Percentiles rank a stretch among this genome's conserved stretches.
These are phyloP conservation scores for Selaginella tamariscina DNA, from an alignment of 75 land plant genomes.

Conservation along the genomic window DNA sequence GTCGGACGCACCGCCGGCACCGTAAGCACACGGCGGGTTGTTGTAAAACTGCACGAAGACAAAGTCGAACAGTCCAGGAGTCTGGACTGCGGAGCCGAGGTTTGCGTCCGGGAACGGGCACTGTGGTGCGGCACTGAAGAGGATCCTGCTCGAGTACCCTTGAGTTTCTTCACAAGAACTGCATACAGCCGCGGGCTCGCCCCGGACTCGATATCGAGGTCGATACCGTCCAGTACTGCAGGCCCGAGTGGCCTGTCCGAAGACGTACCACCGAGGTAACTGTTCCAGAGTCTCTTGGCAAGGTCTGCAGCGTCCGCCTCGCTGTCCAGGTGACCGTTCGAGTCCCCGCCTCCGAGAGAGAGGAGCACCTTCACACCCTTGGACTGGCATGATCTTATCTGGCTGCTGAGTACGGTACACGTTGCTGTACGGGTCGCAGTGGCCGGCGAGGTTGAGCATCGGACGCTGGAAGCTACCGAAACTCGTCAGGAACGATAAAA, in stretches of 20 bases:
- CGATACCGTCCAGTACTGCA: slow-evolving; percentile 6
- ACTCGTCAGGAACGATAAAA: neutral
- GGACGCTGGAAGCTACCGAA: slow-evolving; percentile 1
- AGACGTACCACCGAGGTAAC: neutral
- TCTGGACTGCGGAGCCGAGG: slow-evolving; percentile 4
- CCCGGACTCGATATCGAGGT: slow-evolving; percentile 7
- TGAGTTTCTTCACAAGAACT: neutral
- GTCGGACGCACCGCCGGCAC: neutral
- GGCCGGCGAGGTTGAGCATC: slow-evolving; percentile 6
- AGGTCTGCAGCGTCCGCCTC: neutral
- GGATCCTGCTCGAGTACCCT: neutral
- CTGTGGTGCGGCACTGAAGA: neutral
- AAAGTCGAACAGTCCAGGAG: slow-evolving; percentile 5
- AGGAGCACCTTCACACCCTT: slow-evolving; percentile 5
- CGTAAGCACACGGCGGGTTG: neutral
- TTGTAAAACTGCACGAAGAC: slow-evolving; percentile 6
- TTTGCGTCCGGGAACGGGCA: slow-evolving; percentile 6
- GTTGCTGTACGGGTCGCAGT: slow-evolving; percentile 2
- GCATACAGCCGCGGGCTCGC: slow-evolving; percentile 2
- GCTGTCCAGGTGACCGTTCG: neutral
- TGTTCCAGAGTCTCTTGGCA: neutral
- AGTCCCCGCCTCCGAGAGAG: slow-evolving; percentile 4
- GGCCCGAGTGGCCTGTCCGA: slow-evolving; percentile 1
- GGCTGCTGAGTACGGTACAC: neutral
- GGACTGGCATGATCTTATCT: slow-evolving; percentile 1